Evolutionary conservation across 164 flowering plant genomes (phyloP), one percentile per base, ranked within the genome.

Genomic region (Kingdonia uniflora): DNA sequence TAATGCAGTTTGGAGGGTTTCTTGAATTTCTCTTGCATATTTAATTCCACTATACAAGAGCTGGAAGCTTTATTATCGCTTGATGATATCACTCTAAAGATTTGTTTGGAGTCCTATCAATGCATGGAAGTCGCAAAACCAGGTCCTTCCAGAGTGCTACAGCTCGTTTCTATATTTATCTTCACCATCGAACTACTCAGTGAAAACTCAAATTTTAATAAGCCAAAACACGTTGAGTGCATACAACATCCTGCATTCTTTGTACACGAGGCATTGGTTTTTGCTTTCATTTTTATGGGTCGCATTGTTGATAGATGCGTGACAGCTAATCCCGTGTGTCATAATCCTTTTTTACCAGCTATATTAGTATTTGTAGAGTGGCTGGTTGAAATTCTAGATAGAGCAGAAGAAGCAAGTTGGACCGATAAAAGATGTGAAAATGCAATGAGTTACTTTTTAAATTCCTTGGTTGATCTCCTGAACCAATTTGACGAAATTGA

Each of bases 61-160:
- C 59, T 89, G 63, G 89, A 81, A 39, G 65, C 67, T 15, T n/a
- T 84, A 56, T 35, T 85, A 63, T 73, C 64, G 37, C 54, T 69
- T 1, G 80, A 85, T 58, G 84, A 85, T 59, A 39, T 19, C 16
- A 62, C 71, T 25, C 63, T 89, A 29, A 68, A 60, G 22, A 70
- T 52, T 25, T 26, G 65, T 29, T 58, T 85, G 50, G 77, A 78
- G 59, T 74, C 89, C 29, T 83, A 80, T 55, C 73, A 68, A 56
- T 64, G 42, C 19, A 51, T 83, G 70, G 74, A 75, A 46, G 59
- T 78, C 53, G 63, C 77, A 19, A 74, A 74, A 58, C 62, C 19
- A 44, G 84, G 95, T 46, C 87, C 91, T 64, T 75, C 69, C 52
- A 81, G 89, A 46, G 77, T 79, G 14, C 58, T 89, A 37, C 97